Evolutionary conservation across 768 basidiomycete species (phyloP).

Genomic region (Coprinellus aureogranulatus): DNA sequence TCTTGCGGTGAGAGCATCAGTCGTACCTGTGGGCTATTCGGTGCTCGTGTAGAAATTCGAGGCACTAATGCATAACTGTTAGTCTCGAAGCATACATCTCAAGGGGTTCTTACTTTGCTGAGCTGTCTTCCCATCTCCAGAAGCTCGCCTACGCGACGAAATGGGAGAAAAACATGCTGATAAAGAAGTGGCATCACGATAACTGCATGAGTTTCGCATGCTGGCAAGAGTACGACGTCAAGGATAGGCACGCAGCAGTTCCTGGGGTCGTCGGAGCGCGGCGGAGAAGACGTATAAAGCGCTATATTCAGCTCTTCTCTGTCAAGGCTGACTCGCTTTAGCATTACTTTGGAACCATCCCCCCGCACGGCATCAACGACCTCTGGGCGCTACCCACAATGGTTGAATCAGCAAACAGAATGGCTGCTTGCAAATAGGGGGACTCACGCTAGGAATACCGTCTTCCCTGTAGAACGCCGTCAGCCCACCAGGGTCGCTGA

Average conservation of each 20-base stretch:
- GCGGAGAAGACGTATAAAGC: slow-evolving; percentile 13
- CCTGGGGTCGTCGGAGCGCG: slow-evolving; percentile 12
- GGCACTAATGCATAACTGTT: slow-evolving; percentile 11
- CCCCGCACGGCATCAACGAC: slow-evolving; percentile 16
- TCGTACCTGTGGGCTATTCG: slow-evolving; percentile 14
- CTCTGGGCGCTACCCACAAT: neutral
- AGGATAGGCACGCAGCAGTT: slow-evolving; percentile 13
- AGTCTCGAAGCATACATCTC: neutral
- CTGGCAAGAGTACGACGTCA: neutral
- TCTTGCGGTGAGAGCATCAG: neutral
- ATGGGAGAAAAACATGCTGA: slow-evolving; percentile 10
- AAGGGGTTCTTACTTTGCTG: slow-evolving; percentile 13
- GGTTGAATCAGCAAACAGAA: neutral
- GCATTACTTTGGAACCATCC: slow-evolving; percentile 16
- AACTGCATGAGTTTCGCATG: slow-evolving; percentile 12
- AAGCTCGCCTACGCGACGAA: slow-evolving; percentile 20
- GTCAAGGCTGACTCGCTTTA: slow-evolving; percentile 12
- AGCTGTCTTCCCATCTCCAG: slow-evolving; percentile 19
- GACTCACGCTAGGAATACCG: neutral
- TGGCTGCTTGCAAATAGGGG: neutral
- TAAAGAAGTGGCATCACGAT: slow-evolving; percentile 23
- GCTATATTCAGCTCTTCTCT: slow-evolving; percentile 13
- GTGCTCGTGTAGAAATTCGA: slow-evolving; percentile 23
- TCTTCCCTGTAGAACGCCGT: neutral
- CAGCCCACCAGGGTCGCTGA: neutral